Evolutionary conservation across 208 protist species (phyloP).

Genomic region (Tritrichomonas foetus): DNA sequence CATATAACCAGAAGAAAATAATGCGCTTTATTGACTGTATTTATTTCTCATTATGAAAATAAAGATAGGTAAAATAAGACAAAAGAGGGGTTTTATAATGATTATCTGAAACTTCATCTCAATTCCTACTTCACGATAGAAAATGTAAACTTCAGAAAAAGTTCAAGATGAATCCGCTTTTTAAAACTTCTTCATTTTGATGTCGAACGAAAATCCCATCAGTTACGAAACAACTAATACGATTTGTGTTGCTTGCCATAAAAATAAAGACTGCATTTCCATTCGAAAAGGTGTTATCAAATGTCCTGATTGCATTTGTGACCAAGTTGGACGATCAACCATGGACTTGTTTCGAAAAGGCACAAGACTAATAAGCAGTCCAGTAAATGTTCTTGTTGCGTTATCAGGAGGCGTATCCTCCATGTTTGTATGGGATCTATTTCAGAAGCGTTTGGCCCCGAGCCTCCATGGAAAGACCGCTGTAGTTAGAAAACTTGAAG

Average conservation of each 20-base stretch:
- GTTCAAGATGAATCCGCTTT: too few relatives aligned
- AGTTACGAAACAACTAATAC: not conserved
- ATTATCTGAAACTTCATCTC: too few relatives aligned
- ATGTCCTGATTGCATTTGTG: slow-evolving; percentile 1
- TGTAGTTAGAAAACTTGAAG: not conserved
- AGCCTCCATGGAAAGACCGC: not conserved
- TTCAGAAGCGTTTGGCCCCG: not conserved
- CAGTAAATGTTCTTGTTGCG: not conserved
- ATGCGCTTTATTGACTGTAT: too few relatives aligned
- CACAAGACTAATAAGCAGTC: not conserved
- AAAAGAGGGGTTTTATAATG: too few relatives aligned
- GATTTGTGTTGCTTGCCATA: not conserved
- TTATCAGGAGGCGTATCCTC: slow-evolving; percentile 11
- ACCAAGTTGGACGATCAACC: not conserved
- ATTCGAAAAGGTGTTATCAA: not conserved
- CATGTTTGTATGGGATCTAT: not conserved
- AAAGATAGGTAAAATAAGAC: too few relatives aligned
- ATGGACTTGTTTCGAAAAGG: slow-evolving; percentile 13
- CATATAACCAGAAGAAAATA: too few relatives aligned
- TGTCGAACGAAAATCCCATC: too few relatives aligned
- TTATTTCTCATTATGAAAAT: too few relatives aligned
- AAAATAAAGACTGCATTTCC: not conserved
- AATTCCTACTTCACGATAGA: too few relatives aligned
- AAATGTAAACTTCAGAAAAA: too few relatives aligned
- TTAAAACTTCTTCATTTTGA: too few relatives aligned